Evolutionary conservation across 2,329 filamentous ascomycete species (phyloP).

Genomic region (Bipolaris victoriae): DNA sequence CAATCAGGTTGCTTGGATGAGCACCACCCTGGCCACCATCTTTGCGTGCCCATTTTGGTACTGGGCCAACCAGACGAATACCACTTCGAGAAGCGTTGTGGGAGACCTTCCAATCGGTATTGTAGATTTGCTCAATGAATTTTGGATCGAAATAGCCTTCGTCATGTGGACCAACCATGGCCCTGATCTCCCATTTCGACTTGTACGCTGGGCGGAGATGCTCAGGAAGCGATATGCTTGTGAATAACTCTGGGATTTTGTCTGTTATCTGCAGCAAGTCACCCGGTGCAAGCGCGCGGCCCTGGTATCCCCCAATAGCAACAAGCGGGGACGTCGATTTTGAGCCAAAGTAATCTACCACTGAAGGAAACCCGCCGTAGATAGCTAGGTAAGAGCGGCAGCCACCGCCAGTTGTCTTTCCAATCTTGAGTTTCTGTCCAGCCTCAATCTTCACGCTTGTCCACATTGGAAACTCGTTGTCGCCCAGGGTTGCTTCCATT

Average conservation of each 20-base stretch:
- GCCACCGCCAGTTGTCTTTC: slow-evolving; percentile 59
- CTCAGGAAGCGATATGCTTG: slow-evolving; percentile 50
- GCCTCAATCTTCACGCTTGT: slow-evolving; percentile 57
- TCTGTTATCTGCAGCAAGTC: slow-evolving; percentile 58
- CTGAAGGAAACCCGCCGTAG: slow-evolving; percentile 59
- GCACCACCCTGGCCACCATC: slow-evolving; percentile 68
- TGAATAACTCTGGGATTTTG: slow-evolving; percentile 45
- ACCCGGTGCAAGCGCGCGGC: slow-evolving; percentile 60
- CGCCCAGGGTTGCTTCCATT: slow-evolving; percentile 60
- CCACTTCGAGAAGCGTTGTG: slow-evolving; percentile 67
- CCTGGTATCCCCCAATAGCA: slow-evolving; percentile 66
- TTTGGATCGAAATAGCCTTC: slow-evolving; percentile 59
- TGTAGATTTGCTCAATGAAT: slow-evolving; percentile 64
- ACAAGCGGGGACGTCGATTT: slow-evolving; percentile 66
- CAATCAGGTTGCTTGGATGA: slow-evolving; percentile 63
- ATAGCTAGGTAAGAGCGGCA: slow-evolving; percentile 66
- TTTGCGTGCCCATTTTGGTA: slow-evolving; percentile 63
- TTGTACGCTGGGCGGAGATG: slow-evolving; percentile 57
- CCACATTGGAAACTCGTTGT: slow-evolving; percentile 60
- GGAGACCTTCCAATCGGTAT: slow-evolving; percentile 64
- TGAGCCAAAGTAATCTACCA: slow-evolving; percentile 64
- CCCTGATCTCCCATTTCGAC: slow-evolving; percentile 59
- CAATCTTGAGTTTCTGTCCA: slow-evolving; percentile 62
- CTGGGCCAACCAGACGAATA: slow-evolving; percentile 65
- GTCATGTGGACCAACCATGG: slow-evolving; percentile 64